Base-by-base conservation (phyloP, 805 yeast genomes). In the Brettanomyces sp. region DNA sequence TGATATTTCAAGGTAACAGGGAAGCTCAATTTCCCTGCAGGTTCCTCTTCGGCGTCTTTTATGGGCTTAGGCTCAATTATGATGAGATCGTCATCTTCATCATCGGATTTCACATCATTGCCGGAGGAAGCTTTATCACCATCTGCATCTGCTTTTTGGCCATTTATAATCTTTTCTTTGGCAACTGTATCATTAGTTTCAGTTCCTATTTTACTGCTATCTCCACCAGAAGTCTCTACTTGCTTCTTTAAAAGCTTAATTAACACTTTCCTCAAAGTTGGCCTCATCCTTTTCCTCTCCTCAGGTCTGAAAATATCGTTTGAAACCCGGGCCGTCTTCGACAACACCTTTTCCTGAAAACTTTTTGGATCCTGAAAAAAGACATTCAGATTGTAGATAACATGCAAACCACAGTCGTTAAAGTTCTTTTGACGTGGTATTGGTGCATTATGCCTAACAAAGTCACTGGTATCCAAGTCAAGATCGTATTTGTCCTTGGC, bases 351-450 rank as follows among this genome's bases (percentile, higher is more conserved):
- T 9, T 45, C 43, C 18, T 45, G 43, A 44, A 86, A 80, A 23
- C 59, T 67, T 0, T 53, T 53, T 0, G 79, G 76, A 36, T 75
- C 63, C 23, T 66, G 65, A 41, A 82, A 67, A 63, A 86, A 80
- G 50, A 73, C 77, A 47, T 70, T 67, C 11, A 82, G 72, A 54
- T 85, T 89, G 53, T 82, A 82, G 13, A 93, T 82, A 2, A 91
- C 85, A 64, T 86, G 96, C 21, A 93, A 78, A 1, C 99, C 99
- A 67, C 99, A 93, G 60, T 93, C 99, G 58, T 89, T 86, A 65
- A 82, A 80, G 60, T 93, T 93, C 30, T 80, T 79, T 58, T 93
- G 99, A 48, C 73, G 79, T 1, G 97, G 96, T 0, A 88, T 93
- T 4, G 67, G 57, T 22, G 59, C 52, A 8, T 46, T 45, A 39